These are phyloP conservation scores for Aspergillus incahuasiensis DNA, from an alignment of 495 filamentous ascomycete species.

Conservation along the genomic window DNA sequence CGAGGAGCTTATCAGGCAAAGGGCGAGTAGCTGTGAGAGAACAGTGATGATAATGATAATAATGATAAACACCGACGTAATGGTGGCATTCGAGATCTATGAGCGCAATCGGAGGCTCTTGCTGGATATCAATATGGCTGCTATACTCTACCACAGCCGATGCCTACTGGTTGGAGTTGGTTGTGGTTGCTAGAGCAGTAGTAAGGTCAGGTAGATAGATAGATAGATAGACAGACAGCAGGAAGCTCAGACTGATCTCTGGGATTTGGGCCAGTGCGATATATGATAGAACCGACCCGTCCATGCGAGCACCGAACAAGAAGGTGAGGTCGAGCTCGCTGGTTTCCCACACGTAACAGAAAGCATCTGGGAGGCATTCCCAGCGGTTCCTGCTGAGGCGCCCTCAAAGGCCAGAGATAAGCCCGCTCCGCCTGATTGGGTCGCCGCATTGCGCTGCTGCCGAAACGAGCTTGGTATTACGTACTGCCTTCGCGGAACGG, in stretches of 20 bases:
- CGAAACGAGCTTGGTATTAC: constrained; percentile 24
- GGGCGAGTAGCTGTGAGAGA: constrained; percentile 2
- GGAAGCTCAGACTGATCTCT: not conserved
- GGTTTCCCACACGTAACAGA: constrained; percentile 31
- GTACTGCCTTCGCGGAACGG: constrained; percentile 15
- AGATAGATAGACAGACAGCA: too few species aligned
- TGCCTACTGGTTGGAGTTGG: too few species aligned
- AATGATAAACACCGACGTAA: not conserved
- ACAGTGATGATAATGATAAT: constrained; percentile 11
- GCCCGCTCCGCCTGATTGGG: constrained; percentile 23
- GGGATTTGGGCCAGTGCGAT: not conserved
- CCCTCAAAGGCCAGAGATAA: constrained; percentile 18
- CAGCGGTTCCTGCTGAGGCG: constrained; percentile 6
- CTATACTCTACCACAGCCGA: not conserved
- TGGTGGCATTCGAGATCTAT: not conserved
- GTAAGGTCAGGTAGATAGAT: too few species aligned
- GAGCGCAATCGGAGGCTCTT: constrained; percentile 11
- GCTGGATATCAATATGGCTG: not conserved
- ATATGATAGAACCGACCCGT: constrained; percentile 1
- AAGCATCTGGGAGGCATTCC: constrained; percentile 6
- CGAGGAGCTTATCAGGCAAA: constrained; percentile 26
- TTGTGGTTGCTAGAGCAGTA: too few species aligned
- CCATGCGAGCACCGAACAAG: not conserved
- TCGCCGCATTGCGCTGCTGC: constrained; percentile 7
- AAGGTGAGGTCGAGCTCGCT: not conserved